These are phyloP conservation scores for Coniosporium tulheliwenetii DNA, from an alignment of 2,329 filamentous ascomycete genomes.

Conservation along the genomic window DNA sequence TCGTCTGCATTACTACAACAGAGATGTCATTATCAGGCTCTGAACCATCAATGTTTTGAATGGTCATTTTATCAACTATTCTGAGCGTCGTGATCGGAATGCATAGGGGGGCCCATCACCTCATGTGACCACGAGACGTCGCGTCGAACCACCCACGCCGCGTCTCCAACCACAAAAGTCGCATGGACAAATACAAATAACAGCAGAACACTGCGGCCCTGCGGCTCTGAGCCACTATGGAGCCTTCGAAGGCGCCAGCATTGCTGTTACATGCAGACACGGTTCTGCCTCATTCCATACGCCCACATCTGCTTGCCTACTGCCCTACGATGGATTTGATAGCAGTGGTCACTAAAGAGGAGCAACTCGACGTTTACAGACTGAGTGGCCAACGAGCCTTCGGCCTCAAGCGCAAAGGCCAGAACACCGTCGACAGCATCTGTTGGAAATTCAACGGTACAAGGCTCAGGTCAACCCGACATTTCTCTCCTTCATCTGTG, in stretches of 20 bases:
- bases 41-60: no score
- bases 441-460: conserved; percentile 31
- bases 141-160: no score
- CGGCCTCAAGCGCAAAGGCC: conserved; percentile 27
- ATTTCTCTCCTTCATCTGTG: not conserved
- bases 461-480: not conserved
- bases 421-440: conserved; percentile 18
- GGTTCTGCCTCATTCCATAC: conserved; percentile 38
- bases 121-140: no score
- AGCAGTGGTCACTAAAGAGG: conserved; percentile 53
- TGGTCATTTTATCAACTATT: no score
- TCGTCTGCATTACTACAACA: no score
- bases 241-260: not conserved
- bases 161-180: no score
- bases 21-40: no score
- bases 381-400: conserved; percentile 60
- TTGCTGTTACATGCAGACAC: conserved; percentile 32
- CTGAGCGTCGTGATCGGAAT: no score
- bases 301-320: conserved; percentile 48
- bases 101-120: no score
- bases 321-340: conserved; percentile 77
- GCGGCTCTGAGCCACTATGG: no score
- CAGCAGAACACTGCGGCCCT: no score
- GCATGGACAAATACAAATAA: no score
- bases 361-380: conserved; percentile 60